Evolutionary conservation across 208 protist genomes (phyloP), one percentile per base, ranked within the genome.

Genomic region (Angomonas desouzai): DNA sequence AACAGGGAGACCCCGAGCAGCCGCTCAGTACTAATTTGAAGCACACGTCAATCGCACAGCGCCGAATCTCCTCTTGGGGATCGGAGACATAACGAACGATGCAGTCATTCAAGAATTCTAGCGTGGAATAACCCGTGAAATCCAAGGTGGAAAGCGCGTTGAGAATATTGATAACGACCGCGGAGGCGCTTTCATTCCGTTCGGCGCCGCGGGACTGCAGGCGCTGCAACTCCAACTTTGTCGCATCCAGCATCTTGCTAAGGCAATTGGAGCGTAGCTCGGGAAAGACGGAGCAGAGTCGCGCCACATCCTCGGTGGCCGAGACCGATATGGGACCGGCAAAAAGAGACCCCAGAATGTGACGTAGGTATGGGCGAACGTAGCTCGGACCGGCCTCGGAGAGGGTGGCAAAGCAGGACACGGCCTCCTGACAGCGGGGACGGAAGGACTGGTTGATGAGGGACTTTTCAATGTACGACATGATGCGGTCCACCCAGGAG

Each of bases 251-350:
- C 69, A 94, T 85, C 73, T 90, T 92, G 7, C 77, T 85, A 13
- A 96, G 72, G 60, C 91, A 96, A 23, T 83, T 93, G 25, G 87
- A 94, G 20, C 87, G 83, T 55, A 96, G 64, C 71, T 93, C 91
- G 1, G 91, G 91, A 55, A 96, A 96, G n/a, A 76, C 84, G 18
- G 71, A 60, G 73, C 91, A 96, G 30, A 96, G 83, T 45, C 79
- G 83, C n/a, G 84, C 87, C 36, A 96, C 81, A 48, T 93, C 81
- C 57, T 72, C 76, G 23, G 91, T 78, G 62, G 93, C 92, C 32
- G 70, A 69, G 49, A 81, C 81, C 45, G 85, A 94, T 29, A 88
- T 78, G 9, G 74, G 66, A 27, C 79, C 81, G 22, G 77, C 76
- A 40, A 96, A 92, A 13, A 96, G 75, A 1, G 87, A 81, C 3